These are phyloP conservation scores for Parafenestella ontariensis DNA, from an alignment of 2,329 filamentous ascomycete species.

Conservation along the genomic window DNA sequence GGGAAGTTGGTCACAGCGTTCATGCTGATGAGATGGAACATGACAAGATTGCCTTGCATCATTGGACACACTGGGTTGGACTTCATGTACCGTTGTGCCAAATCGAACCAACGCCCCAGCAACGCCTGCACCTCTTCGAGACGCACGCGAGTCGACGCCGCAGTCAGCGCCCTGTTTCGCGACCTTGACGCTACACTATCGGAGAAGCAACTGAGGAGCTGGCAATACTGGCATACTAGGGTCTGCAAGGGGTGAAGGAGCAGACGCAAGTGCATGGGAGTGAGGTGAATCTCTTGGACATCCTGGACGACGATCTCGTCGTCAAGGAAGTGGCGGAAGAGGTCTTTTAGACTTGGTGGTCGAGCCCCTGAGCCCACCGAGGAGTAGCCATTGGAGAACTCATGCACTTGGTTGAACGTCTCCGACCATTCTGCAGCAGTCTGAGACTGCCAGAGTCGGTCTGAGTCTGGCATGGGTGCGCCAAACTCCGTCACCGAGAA, in stretches of 20 bases:
- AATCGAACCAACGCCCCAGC: constrained; percentile 70
- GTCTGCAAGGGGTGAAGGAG: constrained; percentile 73
- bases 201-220: constrained; percentile 70
- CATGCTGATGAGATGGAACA: constrained; percentile 74
- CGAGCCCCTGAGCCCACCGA: constrained; percentile 61
- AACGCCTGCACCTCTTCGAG: constrained; percentile 70
- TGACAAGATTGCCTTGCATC: constrained; percentile 69
- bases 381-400: constrained; percentile 60
- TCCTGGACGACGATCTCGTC: constrained; percentile 63
- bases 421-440: constrained; percentile 66
- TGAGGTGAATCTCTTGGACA: constrained; percentile 57
- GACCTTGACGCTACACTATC: constrained; percentile 59
- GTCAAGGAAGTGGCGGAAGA: constrained; percentile 73
- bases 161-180: constrained; percentile 61
- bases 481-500: constrained; percentile 71
- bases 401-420: constrained; percentile 65
- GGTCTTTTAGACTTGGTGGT: constrained; percentile 66
- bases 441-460: constrained; percentile 68
- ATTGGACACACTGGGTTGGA: constrained; percentile 64
- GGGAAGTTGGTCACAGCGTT: constrained; percentile 73
- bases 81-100: constrained; percentile 65
- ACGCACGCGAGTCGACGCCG: constrained; percentile 65
- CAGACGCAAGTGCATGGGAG: constrained; percentile 67
- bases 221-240: constrained; percentile 68
- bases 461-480: constrained; percentile 68